Evolutionary conservation across 1,284 basidiomycete genomes (phyloP).

Genomic region (Coniophora puteana): DNA sequence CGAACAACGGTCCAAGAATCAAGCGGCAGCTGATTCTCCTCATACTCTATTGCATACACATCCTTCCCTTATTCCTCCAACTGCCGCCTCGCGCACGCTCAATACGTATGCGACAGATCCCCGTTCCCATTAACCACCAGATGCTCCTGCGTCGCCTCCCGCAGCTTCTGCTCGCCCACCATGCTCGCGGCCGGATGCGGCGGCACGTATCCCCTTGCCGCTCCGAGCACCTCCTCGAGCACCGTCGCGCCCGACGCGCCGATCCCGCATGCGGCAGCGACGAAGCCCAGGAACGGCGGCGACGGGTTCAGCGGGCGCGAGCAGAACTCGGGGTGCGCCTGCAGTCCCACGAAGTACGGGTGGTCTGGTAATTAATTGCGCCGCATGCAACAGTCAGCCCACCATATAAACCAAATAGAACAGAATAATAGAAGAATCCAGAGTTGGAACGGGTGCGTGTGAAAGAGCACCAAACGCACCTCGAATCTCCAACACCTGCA

Average conservation of each 20-base stretch:
- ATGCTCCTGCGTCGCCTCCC: slow-evolving; percentile 28
- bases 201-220: slow-evolving; percentile 54
- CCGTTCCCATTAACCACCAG: slow-evolving; percentile 18
- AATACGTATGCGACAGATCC: not conserved
- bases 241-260: slow-evolving; percentile 38
- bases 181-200: slow-evolving; percentile 50
- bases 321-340: slow-evolving; percentile 99
- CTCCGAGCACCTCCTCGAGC: slow-evolving; percentile 73
- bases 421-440: not conserved
- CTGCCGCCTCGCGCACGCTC: not conserved
- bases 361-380: slow-evolving; percentile 57
- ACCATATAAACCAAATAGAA: too few species aligned
- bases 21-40: too few species aligned
- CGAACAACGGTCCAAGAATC: too few species aligned
- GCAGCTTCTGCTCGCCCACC: slow-evolving; percentile 42
- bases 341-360: slow-evolving; percentile 92
- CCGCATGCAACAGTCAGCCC: not conserved
- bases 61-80: too few species aligned
- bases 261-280: slow-evolving; percentile 77
- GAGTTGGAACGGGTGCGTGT: slow-evolving; percentile 1
- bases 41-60: too few species aligned
- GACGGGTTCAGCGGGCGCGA: slow-evolving; percentile 98
- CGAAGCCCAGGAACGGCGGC: slow-evolving; percentile 94
- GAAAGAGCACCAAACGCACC: slow-evolving; percentile 42
- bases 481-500: slow-evolving; percentile 92